These are phyloP conservation scores for Daphne laureola DNA, from an alignment of 441 rosid species.

Conservation along the genomic window DNA sequence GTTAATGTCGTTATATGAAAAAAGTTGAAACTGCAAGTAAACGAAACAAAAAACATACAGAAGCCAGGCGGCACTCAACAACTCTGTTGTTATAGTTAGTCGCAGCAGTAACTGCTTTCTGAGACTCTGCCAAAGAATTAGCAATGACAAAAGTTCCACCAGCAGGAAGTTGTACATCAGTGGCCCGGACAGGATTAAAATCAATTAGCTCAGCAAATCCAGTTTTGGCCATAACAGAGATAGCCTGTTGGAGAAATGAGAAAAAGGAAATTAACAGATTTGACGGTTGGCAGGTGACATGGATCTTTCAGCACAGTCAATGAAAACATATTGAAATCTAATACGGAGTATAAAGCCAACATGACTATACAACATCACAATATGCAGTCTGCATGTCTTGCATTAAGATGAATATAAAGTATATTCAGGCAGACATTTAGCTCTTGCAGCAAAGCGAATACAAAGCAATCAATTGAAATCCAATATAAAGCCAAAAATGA, in stretches of 20 bases:
- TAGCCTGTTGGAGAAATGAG: slow-evolving; percentile 49
- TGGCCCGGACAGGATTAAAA: slow-evolving; percentile 91
- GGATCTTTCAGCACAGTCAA: no score
- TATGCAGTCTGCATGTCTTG: no score
- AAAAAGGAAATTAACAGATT: slow-evolving; percentile 1
- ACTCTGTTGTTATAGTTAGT: slow-evolving; percentile 94
- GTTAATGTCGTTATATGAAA: neutral
- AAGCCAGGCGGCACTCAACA: slow-evolving; percentile 87
- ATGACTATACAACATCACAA: no score
- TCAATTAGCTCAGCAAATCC: slow-evolving; percentile 99
- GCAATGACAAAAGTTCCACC: slow-evolving; percentile 94
- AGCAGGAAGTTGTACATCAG: slow-evolving; percentile 88
- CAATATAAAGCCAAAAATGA: no score
- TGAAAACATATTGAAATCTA: no score
- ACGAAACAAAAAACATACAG: slow-evolving; percentile 43
- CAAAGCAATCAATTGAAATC: no score
- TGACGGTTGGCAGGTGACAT: no score
- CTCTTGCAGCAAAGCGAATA: no score
- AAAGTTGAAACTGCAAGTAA: neutral
- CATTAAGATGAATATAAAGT: no score
- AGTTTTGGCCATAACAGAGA: slow-evolving; percentile 87
- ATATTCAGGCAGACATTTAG: no score
- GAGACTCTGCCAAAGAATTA: slow-evolving; percentile 93
- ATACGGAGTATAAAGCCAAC: no score
- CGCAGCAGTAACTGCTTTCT: slow-evolving; percentile 95